Evolutionary conservation across 768 basidiomycete species (phyloP).

Genomic region (Paxillus ammoniavirescens): DNA sequence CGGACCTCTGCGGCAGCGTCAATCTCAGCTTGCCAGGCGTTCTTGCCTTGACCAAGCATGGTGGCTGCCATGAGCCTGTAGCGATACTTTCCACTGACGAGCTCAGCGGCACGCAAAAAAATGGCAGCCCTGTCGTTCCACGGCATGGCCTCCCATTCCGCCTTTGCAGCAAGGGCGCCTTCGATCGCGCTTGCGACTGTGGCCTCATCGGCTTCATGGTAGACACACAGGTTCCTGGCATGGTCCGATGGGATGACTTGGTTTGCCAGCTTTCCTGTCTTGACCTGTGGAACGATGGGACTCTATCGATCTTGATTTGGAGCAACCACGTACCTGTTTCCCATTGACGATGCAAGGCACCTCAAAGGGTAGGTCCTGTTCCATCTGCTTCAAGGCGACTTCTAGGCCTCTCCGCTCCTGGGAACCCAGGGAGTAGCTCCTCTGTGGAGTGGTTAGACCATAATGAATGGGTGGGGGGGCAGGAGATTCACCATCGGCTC

Average conservation of each 20-base stretch:
- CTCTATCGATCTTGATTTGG: conserved; percentile 3
- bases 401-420: conserved; percentile 72
- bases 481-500: conserved; percentile 77
- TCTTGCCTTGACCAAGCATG: conserved; percentile 98
- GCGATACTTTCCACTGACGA: conserved; percentile 92
- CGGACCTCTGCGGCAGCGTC: conserved; percentile 96
- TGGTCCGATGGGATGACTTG: conserved; percentile 89
- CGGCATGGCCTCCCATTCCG: conserved; percentile 89
- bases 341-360: conserved; percentile 94
- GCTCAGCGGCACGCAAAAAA: conserved; percentile 97
- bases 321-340: conserved; percentile 54
- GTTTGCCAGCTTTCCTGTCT: conserved; percentile 72
- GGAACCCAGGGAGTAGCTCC: conserved; percentile 75
- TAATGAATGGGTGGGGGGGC: not conserved
- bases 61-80: conserved; percentile 95
- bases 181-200: conserved; percentile 79
- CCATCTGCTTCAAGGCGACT: conserved; percentile 76
- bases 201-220: conserved; percentile 84
- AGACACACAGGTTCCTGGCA: conserved; percentile 73
- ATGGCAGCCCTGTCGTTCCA: conserved; percentile 98
- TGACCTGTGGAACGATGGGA: conserved; percentile 49
- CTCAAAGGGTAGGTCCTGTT: conserved; percentile 81
- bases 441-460: conserved; percentile 39
- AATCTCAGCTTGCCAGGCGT: conserved; percentile 99
- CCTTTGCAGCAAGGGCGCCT: conserved; percentile 83